phyloP scores from a whole-genome alignment of 768 basidiomycete species.

The Termitomyces sp. region DNA sequence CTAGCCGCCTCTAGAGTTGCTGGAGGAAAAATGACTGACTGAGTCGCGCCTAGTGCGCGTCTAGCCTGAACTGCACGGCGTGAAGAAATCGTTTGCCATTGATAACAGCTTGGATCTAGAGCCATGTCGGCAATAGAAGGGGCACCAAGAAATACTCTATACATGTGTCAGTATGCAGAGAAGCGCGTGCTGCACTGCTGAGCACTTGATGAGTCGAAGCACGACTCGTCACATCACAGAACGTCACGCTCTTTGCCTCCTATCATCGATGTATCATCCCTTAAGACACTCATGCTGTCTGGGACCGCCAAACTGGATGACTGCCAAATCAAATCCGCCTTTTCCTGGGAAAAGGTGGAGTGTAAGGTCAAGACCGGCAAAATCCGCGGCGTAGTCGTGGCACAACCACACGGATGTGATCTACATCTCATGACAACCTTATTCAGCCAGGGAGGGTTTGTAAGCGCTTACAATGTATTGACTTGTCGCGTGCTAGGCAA shows the following conservation, averaged over 20 bases:
- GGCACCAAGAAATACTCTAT: slow-evolving; percentile 52
- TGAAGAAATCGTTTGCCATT: slow-evolving; percentile 44
- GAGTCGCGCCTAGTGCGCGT: slow-evolving; percentile 4
- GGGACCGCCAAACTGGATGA: not conserved
- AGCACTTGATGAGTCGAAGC: not conserved
- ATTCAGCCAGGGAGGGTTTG: too few species aligned
- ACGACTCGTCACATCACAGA: not conserved
- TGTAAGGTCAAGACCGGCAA: not conserved
- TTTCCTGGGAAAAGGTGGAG: not conserved
- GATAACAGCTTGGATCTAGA: slow-evolving; percentile 28
- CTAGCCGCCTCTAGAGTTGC: slow-evolving; percentile 63
- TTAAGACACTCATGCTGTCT: not conserved
- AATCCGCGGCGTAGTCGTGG: too few species aligned
- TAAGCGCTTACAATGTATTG: too few species aligned
- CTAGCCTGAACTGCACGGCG: not conserved
- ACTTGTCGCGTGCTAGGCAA: not conserved
- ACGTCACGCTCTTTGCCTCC: not conserved
- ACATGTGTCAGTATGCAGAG: slow-evolving; percentile 20
- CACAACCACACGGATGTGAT: too few species aligned
- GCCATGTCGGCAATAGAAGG: slow-evolving; percentile 30
- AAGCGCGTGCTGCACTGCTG: not conserved
- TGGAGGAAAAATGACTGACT: slow-evolving; percentile 36
- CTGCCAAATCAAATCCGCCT: not conserved
- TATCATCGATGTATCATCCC: too few species aligned
- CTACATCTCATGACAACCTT: too few species aligned